Conservation (phyloP, 2,329 filamentous ascomycete genomes). For the Ampelomyces quisqualis region DNA sequence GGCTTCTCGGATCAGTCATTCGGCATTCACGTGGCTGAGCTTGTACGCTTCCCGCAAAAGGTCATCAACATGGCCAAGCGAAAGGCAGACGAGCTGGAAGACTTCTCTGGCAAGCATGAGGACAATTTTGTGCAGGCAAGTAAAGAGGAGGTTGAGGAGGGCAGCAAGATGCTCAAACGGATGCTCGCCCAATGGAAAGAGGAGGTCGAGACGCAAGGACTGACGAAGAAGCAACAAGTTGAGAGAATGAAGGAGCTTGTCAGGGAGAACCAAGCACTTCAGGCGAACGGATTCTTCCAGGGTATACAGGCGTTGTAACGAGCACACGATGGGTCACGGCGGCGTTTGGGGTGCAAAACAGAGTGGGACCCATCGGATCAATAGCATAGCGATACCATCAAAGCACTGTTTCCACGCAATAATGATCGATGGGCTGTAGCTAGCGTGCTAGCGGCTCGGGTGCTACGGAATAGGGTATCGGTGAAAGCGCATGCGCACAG, state of each 20-base stretch:
- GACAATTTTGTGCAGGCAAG: slow-evolving; percentile 49
- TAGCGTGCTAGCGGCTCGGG: too few relatives aligned
- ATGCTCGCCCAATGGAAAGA: slow-evolving; percentile 84
- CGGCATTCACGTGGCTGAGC: slow-evolving; percentile 95
- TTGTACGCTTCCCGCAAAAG: slow-evolving; percentile 94
- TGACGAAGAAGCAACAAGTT: slow-evolving; percentile 67
- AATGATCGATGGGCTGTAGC: neutral
- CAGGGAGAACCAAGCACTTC: slow-evolving; percentile 65
- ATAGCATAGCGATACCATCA: slow-evolving; percentile 4
- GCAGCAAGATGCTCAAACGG: slow-evolving; percentile 79
- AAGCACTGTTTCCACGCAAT: neutral
- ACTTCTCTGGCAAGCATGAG: slow-evolving; percentile 82
- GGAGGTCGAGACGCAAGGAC: slow-evolving; percentile 61
- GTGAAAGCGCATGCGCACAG: too few relatives aligned
- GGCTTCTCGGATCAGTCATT: slow-evolving; percentile 97
- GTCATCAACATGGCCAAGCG: slow-evolving; percentile 99
- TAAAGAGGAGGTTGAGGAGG: slow-evolving; percentile 85
- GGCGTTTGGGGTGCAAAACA: neutral
- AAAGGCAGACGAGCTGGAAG: slow-evolving; percentile 96
- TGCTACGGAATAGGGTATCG: too few relatives aligned
- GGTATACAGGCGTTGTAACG: slow-evolving; percentile 50
- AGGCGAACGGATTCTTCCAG: slow-evolving; percentile 68
- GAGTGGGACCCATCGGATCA: neutral
- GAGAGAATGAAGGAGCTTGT: slow-evolving; percentile 78
- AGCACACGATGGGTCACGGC: neutral